Percentiles rank a stretch among this genome's conserved stretches.
Conservation (phyloP, 257 asterid genomes). For the Sherardia arvensis region DNA sequence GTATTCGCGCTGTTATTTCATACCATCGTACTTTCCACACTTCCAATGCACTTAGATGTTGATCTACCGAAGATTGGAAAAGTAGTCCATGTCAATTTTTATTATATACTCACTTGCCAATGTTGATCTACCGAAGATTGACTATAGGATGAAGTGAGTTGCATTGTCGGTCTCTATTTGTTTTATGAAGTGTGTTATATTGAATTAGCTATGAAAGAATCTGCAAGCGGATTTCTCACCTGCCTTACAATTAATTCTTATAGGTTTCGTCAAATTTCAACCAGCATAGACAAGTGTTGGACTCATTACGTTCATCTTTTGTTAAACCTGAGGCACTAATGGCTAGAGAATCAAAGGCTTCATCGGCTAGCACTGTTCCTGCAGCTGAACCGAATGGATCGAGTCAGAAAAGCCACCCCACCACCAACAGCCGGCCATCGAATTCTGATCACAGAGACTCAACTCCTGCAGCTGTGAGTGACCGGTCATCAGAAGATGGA, state of each 20-base stretch:
- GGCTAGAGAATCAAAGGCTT: conserved; percentile 12
- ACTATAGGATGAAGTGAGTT: neutral
- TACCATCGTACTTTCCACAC: neutral
- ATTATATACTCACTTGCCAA: no score
- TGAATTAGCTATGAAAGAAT: neutral
- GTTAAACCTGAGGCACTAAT: conserved; percentile 21
- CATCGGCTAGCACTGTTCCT: conserved; percentile 10
- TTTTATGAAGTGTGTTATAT: neutral
- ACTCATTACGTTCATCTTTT: conserved; percentile 34
- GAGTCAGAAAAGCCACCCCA: conserved; percentile 34
- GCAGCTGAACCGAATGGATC: conserved; percentile 30
- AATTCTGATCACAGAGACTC: conserved; percentile 49
- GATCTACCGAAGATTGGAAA: neutral
- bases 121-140: neutral
- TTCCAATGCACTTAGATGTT: neutral
- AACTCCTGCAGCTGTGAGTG: conserved; percentile 39
- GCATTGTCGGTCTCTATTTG: neutral
- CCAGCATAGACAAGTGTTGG: conserved; percentile 36
- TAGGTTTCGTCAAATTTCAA: conserved; percentile 51
- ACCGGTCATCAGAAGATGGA: conserved; percentile 84
- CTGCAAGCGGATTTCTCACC: conserved; percentile 19
- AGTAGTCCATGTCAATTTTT: neutral
- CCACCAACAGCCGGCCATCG: conserved; percentile 32
- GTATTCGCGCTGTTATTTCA: neutral
- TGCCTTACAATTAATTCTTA: conserved; percentile 7